Evolutionary conservation across 2,329 filamentous ascomycete species (phyloP).

Genomic region (Chaetothyriales sp.): DNA sequence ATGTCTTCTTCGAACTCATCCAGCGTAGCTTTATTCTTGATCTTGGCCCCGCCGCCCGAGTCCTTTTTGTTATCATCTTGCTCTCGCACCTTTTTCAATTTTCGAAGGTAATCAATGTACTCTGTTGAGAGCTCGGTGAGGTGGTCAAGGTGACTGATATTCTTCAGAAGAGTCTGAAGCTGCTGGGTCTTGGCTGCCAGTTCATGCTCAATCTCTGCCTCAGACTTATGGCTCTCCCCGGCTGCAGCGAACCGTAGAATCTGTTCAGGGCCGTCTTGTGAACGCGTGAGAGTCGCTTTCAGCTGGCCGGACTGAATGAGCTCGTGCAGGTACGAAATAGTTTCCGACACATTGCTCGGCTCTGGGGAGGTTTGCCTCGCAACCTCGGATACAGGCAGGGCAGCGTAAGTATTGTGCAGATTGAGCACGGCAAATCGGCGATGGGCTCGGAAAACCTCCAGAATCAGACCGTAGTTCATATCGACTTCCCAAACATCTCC

Average conservation of each 20-base stretch:
- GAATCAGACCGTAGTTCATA: slow-evolving; percentile 55
- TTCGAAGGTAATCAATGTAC: slow-evolving; percentile 40
- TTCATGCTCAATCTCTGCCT: slow-evolving; percentile 25
- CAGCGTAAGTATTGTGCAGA: slow-evolving; percentile 56
- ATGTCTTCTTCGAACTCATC: slow-evolving; percentile 17
- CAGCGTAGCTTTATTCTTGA: background rate
- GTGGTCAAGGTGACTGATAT: slow-evolving; percentile 39
- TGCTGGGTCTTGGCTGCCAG: slow-evolving; percentile 36
- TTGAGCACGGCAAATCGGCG: slow-evolving; percentile 60
- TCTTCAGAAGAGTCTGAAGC: slow-evolving; percentile 35
- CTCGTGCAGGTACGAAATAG: slow-evolving; percentile 23
- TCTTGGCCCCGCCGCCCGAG: slow-evolving; percentile 1
- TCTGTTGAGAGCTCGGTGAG: slow-evolving; percentile 44
- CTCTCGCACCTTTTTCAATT: slow-evolving; percentile 26
- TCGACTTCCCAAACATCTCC: slow-evolving; percentile 51
- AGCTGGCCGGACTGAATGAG: slow-evolving; percentile 38
- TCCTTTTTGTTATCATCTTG: slow-evolving; percentile 10
- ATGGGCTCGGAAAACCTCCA: slow-evolving; percentile 54
- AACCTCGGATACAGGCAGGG: slow-evolving; percentile 40
- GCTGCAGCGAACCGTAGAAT: slow-evolving; percentile 40
- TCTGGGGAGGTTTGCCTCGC: slow-evolving; percentile 21
- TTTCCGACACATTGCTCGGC: slow-evolving; percentile 16
- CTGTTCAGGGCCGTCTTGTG: slow-evolving; percentile 22
- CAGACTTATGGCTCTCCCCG: slow-evolving; percentile 23
- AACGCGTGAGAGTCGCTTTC: slow-evolving; percentile 35